A percentile compares a stretch with the other conserved stretches of the same genome.
Conservation (phyloP, 1,284 basidiomycete species). For the Phellopilus nigrolimitatus region DNA sequence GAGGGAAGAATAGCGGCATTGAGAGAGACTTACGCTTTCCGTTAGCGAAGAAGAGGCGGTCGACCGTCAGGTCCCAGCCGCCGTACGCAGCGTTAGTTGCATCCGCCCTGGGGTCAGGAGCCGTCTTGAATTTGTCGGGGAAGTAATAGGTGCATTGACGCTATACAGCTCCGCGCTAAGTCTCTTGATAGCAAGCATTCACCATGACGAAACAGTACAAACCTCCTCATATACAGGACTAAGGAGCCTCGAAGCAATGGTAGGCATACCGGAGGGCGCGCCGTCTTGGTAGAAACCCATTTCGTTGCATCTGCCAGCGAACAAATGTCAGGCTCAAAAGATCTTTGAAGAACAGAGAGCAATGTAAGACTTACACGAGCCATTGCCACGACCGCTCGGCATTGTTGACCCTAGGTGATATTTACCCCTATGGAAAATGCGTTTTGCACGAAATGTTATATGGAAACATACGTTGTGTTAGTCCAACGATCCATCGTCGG, state of each 20-base stretch:
- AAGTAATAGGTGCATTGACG: constrained; percentile 61
- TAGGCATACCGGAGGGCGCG: constrained; percentile 47
- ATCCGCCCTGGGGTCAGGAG: constrained; percentile 34
- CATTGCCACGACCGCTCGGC: constrained; percentile 52
- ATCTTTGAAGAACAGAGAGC: neutral
- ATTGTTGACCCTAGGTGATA: constrained; percentile 39
- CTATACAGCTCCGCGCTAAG: constrained; percentile 29
- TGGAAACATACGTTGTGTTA: constrained; percentile 33
- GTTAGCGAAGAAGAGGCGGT: constrained; percentile 65
- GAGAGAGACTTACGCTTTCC: constrained; percentile 46
- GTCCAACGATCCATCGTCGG: constrained; percentile 43
- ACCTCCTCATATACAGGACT: constrained; percentile 56
- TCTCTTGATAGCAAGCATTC: neutral
- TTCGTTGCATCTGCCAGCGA: constrained; percentile 62
- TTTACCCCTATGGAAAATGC: neutral
- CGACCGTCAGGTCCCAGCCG: constrained; percentile 57
- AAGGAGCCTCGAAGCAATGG: constrained; percentile 56
- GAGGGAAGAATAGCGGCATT: constrained; percentile 7
- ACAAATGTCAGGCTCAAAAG: neutral
- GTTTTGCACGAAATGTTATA: neutral
- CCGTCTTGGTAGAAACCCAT: constrained; percentile 61
- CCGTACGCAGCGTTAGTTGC: constrained; percentile 46
- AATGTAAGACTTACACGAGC: constrained; percentile 52
- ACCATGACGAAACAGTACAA: constrained; percentile 22
- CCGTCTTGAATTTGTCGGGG: constrained; percentile 46